Conservation (phyloP, 176 grass and related monocot genomes). For the barley (Hordeum vulgare) region DNA sequence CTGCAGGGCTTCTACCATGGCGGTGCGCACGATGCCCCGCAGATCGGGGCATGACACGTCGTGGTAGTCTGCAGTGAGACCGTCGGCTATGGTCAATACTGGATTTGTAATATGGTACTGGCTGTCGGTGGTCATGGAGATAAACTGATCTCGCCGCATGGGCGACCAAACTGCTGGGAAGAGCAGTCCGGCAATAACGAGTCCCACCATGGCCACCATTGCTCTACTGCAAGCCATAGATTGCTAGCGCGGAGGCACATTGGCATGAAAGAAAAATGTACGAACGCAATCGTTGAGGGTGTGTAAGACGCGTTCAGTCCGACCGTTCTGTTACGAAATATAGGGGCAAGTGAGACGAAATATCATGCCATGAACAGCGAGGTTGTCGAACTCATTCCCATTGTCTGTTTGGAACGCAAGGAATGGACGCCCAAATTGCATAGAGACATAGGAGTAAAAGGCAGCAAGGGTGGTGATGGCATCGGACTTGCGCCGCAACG, state of each 20-base stretch:
- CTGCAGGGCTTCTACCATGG: background rate
- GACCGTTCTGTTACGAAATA: too few species aligned
- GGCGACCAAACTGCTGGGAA: background rate
- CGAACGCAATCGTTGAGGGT: too few species aligned
- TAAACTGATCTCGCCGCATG: background rate
- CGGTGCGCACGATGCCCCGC: constrained; percentile 17
- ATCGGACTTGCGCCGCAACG: too few species aligned
- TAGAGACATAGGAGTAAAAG: too few species aligned
- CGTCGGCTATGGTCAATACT: background rate
- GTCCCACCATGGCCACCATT: background rate
- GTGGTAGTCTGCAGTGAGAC: constrained; percentile 29
- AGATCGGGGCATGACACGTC: constrained; percentile 19
- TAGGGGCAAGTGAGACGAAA: too few species aligned
- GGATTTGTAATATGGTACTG: background rate
- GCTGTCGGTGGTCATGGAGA: background rate
- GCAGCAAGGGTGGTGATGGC: too few species aligned
- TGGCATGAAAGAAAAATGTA: too few species aligned
- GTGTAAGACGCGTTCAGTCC: too few species aligned
- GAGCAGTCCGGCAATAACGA: background rate
- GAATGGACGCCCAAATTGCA: too few species aligned
- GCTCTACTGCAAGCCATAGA: background rate
- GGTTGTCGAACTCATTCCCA: too few species aligned
- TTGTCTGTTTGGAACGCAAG: too few species aligned
- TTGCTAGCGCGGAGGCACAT: background rate
- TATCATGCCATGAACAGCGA: too few species aligned